phyloP scores from a whole-genome alignment of 2,329 filamentous ascomycete genomes.

The Apiospora hydei region DNA sequence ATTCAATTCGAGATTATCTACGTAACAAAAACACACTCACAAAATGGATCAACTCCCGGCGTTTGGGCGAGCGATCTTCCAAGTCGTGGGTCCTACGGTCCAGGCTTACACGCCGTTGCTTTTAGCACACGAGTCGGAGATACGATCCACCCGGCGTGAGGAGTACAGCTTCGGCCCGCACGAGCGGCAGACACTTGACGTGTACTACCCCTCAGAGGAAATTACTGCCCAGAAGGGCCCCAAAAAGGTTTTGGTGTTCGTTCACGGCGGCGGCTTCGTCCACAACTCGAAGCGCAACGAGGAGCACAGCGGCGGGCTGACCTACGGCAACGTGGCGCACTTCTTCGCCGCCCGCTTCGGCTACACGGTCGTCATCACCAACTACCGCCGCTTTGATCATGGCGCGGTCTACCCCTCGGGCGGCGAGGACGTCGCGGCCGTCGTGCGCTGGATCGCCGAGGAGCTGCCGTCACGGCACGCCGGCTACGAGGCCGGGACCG shows the following conservation, averaged over 20 bases:
- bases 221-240: constrained; percentile 23
- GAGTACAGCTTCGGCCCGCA: constrained; percentile 45
- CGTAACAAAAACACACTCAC: not conserved
- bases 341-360: constrained; percentile 47
- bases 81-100: constrained; percentile 37
- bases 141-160: constrained; percentile 37
- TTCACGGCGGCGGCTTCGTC: constrained; percentile 45
- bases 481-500: constrained; percentile 37
- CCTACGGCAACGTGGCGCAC: constrained; percentile 47
- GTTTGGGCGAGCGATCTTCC: constrained; percentile 31
- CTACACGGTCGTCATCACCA: constrained; percentile 45
- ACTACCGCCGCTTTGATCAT: constrained; percentile 48
- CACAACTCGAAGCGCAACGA: constrained; percentile 42
- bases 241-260: constrained; percentile 41
- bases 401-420: constrained; percentile 49
- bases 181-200: constrained; percentile 47
- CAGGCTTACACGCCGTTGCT: constrained; percentile 36
- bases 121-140: constrained; percentile 35
- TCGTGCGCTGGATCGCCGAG: constrained; percentile 44
- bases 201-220: constrained; percentile 41
- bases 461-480: constrained; percentile 32
- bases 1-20: not conserved
- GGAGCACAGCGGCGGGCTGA: constrained; percentile 35
- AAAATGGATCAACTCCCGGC: constrained; percentile 35
- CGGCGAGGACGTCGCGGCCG: constrained; percentile 47